A percentile compares a stretch with the other conserved stretches of the same genome.
Evolutionary conservation across 208 protist genomes (phyloP).

Genomic region (Trypanosoma rangeli): DNA sequence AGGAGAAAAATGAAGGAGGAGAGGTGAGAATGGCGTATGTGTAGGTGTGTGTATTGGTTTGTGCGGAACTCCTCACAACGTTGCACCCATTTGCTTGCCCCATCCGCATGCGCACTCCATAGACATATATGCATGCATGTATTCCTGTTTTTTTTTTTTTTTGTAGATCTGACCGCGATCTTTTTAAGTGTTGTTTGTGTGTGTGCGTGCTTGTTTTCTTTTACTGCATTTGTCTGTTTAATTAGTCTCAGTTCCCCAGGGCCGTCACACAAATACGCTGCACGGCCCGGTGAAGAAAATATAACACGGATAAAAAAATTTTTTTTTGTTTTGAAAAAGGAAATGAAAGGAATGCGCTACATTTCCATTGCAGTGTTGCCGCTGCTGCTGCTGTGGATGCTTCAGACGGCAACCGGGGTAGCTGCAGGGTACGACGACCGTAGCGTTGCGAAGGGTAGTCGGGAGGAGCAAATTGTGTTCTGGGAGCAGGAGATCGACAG

Average conservation of each 20-base stretch:
- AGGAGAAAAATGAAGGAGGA: not conserved
- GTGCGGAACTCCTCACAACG: not conserved
- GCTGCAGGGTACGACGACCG: constrained; percentile 16
- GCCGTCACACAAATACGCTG: not conserved
- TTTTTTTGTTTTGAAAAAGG: no score
- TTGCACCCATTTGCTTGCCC: not conserved
- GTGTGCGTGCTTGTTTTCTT: no score
- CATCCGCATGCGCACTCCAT: not conserved
- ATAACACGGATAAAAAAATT: no score
- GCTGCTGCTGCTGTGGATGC: constrained; percentile 7
- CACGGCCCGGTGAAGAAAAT: not conserved
- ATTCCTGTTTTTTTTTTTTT: not conserved
- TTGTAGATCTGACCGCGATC: not conserved
- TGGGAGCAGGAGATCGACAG: constrained; percentile 51
- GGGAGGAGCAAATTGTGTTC: constrained; percentile 63
- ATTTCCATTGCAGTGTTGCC: constrained; percentile 17
- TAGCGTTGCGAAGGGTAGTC: constrained; percentile 43
- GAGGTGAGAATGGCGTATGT: not conserved
- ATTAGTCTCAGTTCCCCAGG: not conserved
- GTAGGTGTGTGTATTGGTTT: not conserved
- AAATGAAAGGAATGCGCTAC: not conserved
- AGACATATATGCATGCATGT: not conserved
- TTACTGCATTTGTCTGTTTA: not conserved
- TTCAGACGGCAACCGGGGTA: constrained; percentile 1
- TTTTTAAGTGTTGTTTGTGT: not conserved